Base-by-base conservation (phyloP, 2,329 filamentous ascomycete species). In the Botryotinia convoluta region DNA sequence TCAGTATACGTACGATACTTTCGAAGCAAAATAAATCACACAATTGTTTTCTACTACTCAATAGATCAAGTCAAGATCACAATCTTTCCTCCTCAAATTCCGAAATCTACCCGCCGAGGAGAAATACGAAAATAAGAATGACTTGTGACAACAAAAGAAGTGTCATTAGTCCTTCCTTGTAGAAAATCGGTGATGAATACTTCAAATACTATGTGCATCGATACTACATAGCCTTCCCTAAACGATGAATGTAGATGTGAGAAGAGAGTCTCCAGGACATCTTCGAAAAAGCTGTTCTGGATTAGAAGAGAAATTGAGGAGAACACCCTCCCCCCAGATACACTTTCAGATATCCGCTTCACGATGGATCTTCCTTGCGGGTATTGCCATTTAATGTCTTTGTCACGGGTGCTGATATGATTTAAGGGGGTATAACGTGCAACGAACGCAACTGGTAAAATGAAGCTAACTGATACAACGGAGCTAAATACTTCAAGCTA, bases 341-440 rank as follows among this genome's bases (percentile, higher is more conserved):
- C 1, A n/a, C 7, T 54, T 3, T 16, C 4, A 7, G 48, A 16
- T 54, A 54, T 54, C 1, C n/a, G 4, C 26, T 54, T 16, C 5
- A 16, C 16, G 12, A 14, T n/a, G 3, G 22, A 7, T n/a, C 3
- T 16, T 3, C 26, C 8, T 7, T 54, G 12, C 3, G 0, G 0
- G 5, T 7, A n/a, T 54, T 16, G 12, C 3, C 5, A n/a, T 54
- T 10, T 8, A 1, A 14, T 54, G 5, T n/a, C 5, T n/a, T 14
- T n/a, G 5, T 54, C 26, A 51, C 22, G 9, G 22, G 22, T 26
- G 4, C 0, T 12, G 22, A 14, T 51, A 12, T 51, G 22, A 51
- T 26, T 51, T 26, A 12, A 12, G 22, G 9, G 22, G 18, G 20
- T 48, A 48, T 48, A 8, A 20, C 8, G 45, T 1, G 45, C 45